A percentile compares a stretch with the other conserved stretches of the same genome.
These are phyloP conservation scores for Alternaria ethzedia DNA, from an alignment of 2,329 filamentous ascomycete genomes.

Conservation along the genomic window DNA sequence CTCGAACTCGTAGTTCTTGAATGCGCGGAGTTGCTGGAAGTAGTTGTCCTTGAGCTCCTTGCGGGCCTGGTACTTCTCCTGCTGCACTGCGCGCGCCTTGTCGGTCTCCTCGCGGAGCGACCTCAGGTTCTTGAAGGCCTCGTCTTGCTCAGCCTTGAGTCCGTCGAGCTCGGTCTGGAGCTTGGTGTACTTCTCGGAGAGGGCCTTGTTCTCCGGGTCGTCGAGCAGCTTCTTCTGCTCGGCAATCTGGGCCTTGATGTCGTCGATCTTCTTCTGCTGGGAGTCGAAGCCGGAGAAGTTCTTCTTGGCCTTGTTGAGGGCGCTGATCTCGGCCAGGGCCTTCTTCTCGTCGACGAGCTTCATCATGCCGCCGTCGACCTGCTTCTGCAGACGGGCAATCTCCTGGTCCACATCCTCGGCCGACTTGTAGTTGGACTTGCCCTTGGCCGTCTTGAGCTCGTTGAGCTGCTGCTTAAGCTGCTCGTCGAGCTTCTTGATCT, in stretches of 20 bases:
- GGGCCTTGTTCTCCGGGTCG: constrained; percentile 86
- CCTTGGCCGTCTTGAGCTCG: constrained; percentile 85
- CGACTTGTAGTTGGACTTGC: constrained; percentile 83
- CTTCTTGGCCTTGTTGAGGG: constrained; percentile 87
- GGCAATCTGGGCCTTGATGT: constrained; percentile 84
- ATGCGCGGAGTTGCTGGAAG: constrained; percentile 82
- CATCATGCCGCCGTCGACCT: constrained; percentile 89
- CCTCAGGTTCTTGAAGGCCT: constrained; percentile 86
- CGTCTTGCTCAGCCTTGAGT: constrained; percentile 92
- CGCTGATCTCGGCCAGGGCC: constrained; percentile 81
- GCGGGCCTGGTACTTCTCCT: constrained; percentile 82
- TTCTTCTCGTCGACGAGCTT: constrained; percentile 98
- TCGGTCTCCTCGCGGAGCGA: constrained; percentile 83
- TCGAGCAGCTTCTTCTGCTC: constrained; percentile 88
- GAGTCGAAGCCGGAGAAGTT: constrained; percentile 85
- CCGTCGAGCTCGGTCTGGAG: constrained; percentile 86
- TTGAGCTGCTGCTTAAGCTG: constrained; percentile 82
- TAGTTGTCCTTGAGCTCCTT: constrained; percentile 90
- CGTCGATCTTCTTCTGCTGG: constrained; percentile 86
- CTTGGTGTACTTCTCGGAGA: constrained; percentile 83
- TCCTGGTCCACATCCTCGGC: constrained; percentile 85
- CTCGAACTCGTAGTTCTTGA: constrained; percentile 82
- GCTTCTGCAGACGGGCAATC: constrained; percentile 79
- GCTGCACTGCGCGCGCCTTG: constrained; percentile 82
- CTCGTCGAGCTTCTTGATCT: constrained; percentile 90